phyloP scores from a whole-genome alignment of 2,329 filamentous ascomycete species.

The Colletotrichum sp. region DNA sequence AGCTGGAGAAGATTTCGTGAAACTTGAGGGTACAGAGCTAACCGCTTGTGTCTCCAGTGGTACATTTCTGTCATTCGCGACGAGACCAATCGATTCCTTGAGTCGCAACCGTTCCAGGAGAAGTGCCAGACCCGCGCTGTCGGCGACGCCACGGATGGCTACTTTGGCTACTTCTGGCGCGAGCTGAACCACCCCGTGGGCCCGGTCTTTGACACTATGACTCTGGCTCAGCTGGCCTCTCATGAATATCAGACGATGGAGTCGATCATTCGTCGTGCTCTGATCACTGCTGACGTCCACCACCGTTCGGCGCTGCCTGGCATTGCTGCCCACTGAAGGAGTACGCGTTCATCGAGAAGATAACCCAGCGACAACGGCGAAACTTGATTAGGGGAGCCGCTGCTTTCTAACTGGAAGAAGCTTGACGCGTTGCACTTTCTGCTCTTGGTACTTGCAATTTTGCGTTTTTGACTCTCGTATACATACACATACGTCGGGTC shows the following conservation, averaged over 20 bases:
- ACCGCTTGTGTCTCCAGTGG: constrained; percentile 44
- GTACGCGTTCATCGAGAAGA: neutral
- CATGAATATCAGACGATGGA: constrained; percentile 57
- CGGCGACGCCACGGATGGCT: constrained; percentile 39
- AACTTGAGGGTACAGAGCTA: constrained; percentile 3
- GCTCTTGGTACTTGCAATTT: neutral
- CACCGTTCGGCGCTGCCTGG: neutral
- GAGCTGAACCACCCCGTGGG: constrained; percentile 49
- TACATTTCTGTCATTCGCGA: constrained; percentile 62
- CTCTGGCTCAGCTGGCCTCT: constrained; percentile 48
- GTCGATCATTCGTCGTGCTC: constrained; percentile 48
- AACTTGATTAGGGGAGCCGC: neutral
- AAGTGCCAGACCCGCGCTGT: constrained; percentile 41
- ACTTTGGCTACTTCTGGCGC: constrained; percentile 60
- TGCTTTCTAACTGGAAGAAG: neutral
- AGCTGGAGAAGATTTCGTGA: neutral
- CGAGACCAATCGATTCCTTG: constrained; percentile 49
- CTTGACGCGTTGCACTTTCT: neutral
- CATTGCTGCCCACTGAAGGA: neutral
- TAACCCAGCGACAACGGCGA: neutral
- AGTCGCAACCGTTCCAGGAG: constrained; percentile 44
- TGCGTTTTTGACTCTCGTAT: neutral
- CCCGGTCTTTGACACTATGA: constrained; percentile 50
- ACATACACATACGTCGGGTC: neutral
- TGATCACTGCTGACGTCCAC: constrained; percentile 25